These are phyloP conservation scores for Sambucus nigra DNA, from an alignment of 129 eudicot genomes.

Conservation along the genomic window DNA sequence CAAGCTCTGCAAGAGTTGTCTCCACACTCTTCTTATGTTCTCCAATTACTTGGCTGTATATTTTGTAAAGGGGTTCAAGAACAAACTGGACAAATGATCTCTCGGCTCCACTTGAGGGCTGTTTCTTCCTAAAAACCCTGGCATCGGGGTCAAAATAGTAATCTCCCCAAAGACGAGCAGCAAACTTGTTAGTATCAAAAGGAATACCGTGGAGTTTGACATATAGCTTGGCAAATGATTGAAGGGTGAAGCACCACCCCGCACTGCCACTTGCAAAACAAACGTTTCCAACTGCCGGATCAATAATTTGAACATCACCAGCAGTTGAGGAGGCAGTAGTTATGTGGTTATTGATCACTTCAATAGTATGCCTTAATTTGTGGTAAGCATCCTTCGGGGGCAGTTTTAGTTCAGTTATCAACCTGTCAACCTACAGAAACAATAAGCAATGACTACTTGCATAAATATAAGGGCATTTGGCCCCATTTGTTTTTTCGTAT, in stretches of 20 bases:
- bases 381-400: constrained; percentile 97
- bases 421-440: constrained; percentile 71
- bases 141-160: constrained; percentile 62
- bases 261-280: constrained; percentile 98
- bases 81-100: constrained; percentile 91
- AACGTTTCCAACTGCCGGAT: constrained; percentile 78
- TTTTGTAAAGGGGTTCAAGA: constrained; percentile 87
- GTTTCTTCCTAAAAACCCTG: constrained; percentile 68
- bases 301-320: constrained; percentile 72
- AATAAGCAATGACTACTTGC: neutral
- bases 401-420: constrained; percentile 85
- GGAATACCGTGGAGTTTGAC: constrained; percentile 89
- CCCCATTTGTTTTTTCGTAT: no score
- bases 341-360: constrained; percentile 78
- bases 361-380: constrained; percentile 84
- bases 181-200: constrained; percentile 82
- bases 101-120: constrained; percentile 71
- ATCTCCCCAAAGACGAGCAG: constrained; percentile 96
- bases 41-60: constrained; percentile 95
- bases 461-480: no score
- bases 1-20: constrained; percentile 84
- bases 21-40: constrained; percentile 98
- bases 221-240: constrained; percentile 88
- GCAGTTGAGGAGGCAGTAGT: constrained; percentile 90
- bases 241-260: constrained; percentile 97